Evolutionary conservation across 805 yeast genomes (phyloP), one percentile per base, ranked within the genome.

Genomic region (Ogataea nonfermentans): DNA sequence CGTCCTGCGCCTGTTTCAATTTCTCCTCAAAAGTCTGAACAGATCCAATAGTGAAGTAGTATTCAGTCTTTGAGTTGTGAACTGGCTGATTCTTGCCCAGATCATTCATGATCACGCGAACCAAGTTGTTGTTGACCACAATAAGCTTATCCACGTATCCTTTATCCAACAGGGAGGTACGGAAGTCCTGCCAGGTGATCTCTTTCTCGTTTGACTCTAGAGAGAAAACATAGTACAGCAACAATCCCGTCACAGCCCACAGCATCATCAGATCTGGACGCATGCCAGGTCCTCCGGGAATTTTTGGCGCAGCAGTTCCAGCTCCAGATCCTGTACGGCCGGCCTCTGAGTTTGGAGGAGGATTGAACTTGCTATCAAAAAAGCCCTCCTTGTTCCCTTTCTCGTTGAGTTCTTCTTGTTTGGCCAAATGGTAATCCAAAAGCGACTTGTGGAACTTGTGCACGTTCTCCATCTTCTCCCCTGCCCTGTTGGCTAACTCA

Each of bases 1-100:
- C 71, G 51, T 83, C 84, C 63, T 89, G 95, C 9, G 82, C 73
- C 30, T 71, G 72, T 43, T 78, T 82, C 70, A 90, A 70, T 53
- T 86, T 89, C 39, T 85, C 86, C 64, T 90, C 97, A 55, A 90
- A 86, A 15, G 78, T 70, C 48, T 85, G 90, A 6, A 88, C 80
- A 0, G 95, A 85, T 4, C 97, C 96, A 53, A 90, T 87, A 10
- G 95, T 83, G 67, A 90, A 90, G 35, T 63, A 71, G 49, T 67
- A 67, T 27, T 53, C 57, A 24, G 50, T 55, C 15, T 39, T 51
- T 6, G 59, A 41, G 32, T 53, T 52, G 39, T 50, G 56, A 19
- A 55, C 46, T 11, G 65, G 57, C 26, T 58, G 63, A 27, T 52
- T 53, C 39, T 56, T 55, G 26, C 66, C 66, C 19, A 73, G 60